These are phyloP conservation scores for Phytophthora podocarpi DNA, from an alignment of 352 stramenopile genomes.

Conservation along the genomic window DNA sequence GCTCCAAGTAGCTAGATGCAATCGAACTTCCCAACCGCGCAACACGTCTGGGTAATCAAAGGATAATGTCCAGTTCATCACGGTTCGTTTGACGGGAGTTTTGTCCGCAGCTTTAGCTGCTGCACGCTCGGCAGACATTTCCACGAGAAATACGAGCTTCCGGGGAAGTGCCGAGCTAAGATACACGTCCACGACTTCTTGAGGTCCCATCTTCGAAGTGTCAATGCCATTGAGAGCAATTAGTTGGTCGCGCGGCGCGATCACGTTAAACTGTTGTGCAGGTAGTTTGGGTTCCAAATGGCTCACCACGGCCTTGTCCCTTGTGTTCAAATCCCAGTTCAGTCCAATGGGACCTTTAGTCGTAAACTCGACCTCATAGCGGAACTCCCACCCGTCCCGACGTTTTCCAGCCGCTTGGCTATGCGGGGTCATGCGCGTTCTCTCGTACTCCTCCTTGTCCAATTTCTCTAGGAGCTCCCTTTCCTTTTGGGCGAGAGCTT, in stretches of 20 bases:
- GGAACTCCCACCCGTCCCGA: constrained; percentile 57
- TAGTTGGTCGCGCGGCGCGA: constrained; percentile 59
- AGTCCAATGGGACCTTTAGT: constrained; percentile 62
- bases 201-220: constrained; percentile 53
- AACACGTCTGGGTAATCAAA: constrained; percentile 54
- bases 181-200: constrained; percentile 63
- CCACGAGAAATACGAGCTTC: constrained; percentile 58
- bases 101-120: constrained; percentile 18
- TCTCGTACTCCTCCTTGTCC: constrained; percentile 53
- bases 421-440: constrained; percentile 63
- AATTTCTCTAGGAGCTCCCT: constrained; percentile 34
- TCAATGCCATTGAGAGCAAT: constrained; percentile 74
- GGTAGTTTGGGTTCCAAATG: constrained; percentile 58
- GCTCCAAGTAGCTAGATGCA: constrained; percentile 72
- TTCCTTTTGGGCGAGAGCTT: constrained; percentile 44
- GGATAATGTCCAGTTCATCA: constrained; percentile 60
- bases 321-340: constrained; percentile 70
- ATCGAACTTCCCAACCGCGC: constrained; percentile 49
- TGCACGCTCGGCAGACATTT: constrained; percentile 32
- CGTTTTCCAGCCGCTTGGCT: constrained; percentile 44
- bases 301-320: constrained; percentile 57
- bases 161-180: constrained; percentile 43
- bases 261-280: constrained; percentile 54
- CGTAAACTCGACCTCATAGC: constrained; percentile 67
- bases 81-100: constrained; percentile 16